Evolutionary conservation across 805 yeast genomes (phyloP).

Genomic region (Torulaspora gathmanii): DNA sequence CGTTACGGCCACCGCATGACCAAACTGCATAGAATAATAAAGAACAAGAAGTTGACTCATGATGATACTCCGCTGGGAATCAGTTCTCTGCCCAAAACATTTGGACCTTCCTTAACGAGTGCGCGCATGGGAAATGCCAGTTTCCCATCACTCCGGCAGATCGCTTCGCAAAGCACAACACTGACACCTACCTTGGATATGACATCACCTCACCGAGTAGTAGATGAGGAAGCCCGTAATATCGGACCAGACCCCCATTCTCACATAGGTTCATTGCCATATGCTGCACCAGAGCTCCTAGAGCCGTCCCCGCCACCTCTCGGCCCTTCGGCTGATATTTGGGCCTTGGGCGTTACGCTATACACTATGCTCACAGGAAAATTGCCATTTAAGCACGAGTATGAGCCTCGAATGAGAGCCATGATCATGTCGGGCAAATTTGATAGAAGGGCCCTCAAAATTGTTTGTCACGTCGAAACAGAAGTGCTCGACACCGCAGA

Average conservation of each 20-base stretch:
- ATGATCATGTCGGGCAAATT: conserved; percentile 65
- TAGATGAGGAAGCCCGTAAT: conserved; percentile 2
- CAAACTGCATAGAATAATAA: conserved; percentile 24
- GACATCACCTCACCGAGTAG: conserved; percentile 11
- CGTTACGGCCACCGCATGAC: conserved; percentile 5
- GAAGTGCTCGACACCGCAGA: neutral
- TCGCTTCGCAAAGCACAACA: conserved; percentile 11
- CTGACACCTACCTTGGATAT: conserved; percentile 12
- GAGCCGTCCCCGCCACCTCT: conserved; percentile 54
- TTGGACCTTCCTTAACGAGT: conserved; percentile 32
- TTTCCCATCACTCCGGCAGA: conserved; percentile 11
- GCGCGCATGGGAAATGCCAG: conserved; percentile 13
- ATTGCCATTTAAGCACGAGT: conserved; percentile 79
- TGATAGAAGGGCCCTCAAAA: conserved; percentile 43
- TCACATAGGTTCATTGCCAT: conserved; percentile 85
- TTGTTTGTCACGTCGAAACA: conserved; percentile 35
- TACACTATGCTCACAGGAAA: conserved; percentile 70
- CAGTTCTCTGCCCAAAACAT: conserved; percentile 25
- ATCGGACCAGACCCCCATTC: conserved; percentile 45
- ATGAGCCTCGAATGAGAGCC: conserved; percentile 71
- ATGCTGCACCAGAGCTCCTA: conserved; percentile 84
- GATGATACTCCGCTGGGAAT: conserved; percentile 36
- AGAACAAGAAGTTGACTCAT: conserved; percentile 29
- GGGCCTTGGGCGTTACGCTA: conserved; percentile 84
- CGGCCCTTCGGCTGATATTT: conserved; percentile 72